Evolutionary conservation across 805 yeast genomes (phyloP), one percentile per base, ranked within the genome.

Genomic region (Vanderwaltozyma polyspora): DNA sequence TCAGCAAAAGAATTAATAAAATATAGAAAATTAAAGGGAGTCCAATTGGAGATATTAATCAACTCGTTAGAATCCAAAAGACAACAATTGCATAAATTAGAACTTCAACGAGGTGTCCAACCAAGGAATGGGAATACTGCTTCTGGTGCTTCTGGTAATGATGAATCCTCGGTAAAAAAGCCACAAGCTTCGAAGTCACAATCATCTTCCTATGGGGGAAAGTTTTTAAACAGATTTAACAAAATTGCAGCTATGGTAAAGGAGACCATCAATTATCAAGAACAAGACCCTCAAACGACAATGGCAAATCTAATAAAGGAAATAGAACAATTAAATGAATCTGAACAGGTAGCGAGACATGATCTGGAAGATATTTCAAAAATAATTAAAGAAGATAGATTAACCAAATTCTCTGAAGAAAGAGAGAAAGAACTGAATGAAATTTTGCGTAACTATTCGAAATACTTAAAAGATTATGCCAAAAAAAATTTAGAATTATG

Each of bases 301-400:
- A 46, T 39, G 8, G 40, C 34, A 8, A 42, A 44, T 22, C 31
- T 57, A 28, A 42, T 39, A 19, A 42, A 40, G 8, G 62, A 57
- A n/a, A 42, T 55, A 1, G 28, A 32, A 15, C 45, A 43, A 22
- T 36, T 55, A 19, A 36, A 46, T 14, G 52, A 48, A 26, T 40
- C 48, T 2, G 27, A 45, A 7, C 31, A 33, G 11, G 52, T 55
- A 10, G 33, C 52, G 7, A 67, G 52, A 18, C 44, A 39, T 19
- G 66, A 61, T 22, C 42, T 54, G 26, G 39, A 39, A n/a, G 49
- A 46, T 10, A 52, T 59, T 13, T 43, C 56, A 5, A 37, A 46
- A 25, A 48, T 52, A 12, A 52, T 57, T n/a, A 51, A 49, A 30
- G 45, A 53, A 25, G 44, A 43, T n/a, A 56, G 62, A 40, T 51